Evolutionary conservation across 2,329 filamentous ascomycete genomes (phyloP).

Genomic region (Fusarium proliferatum): DNA sequence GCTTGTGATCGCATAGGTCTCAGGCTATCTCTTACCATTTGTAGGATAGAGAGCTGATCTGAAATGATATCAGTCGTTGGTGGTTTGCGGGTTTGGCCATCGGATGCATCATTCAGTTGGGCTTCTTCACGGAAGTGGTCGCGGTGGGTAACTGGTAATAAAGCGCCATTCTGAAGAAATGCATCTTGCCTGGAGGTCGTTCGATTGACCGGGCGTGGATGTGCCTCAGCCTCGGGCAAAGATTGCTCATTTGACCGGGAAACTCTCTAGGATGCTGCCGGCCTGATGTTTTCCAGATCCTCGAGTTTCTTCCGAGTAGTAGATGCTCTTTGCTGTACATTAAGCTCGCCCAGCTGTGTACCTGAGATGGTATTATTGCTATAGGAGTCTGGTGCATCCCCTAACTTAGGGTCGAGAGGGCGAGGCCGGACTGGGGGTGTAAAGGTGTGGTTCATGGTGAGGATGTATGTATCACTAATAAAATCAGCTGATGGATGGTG

Average conservation of each 20-base stretch:
- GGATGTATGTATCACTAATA: background rate
- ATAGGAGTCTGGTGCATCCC: background rate
- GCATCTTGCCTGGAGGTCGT: conserved; percentile 22
- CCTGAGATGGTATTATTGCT: conserved; percentile 5
- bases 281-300: conserved; percentile 20
- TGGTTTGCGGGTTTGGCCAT: background rate
- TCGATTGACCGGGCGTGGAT: conserved; percentile 13
- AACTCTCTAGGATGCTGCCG: conserved; percentile 13
- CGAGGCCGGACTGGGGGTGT: conserved; percentile 28
- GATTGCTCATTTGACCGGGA: background rate
- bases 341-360: background rate
- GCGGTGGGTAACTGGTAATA: background rate
- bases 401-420: background rate
- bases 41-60: conserved; percentile 31
- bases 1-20: conserved; percentile 17
- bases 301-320: background rate
- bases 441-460: conserved; percentile 34
- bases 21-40: conserved; percentile 30
- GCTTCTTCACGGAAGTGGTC: conserved; percentile 22
- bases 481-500: background rate
- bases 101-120: conserved; percentile 13
- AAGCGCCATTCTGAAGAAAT: conserved; percentile 14
- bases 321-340: conserved; percentile 7
- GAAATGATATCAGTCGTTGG: conserved; percentile 21
- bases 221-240: conserved; percentile 17